A percentile compares a stretch with the other conserved stretches of the same genome.
These are phyloP conservation scores for Sordariomycetes sp. DNA, from an alignment of 2,329 filamentous ascomycete genomes.

Conservation along the genomic window DNA sequence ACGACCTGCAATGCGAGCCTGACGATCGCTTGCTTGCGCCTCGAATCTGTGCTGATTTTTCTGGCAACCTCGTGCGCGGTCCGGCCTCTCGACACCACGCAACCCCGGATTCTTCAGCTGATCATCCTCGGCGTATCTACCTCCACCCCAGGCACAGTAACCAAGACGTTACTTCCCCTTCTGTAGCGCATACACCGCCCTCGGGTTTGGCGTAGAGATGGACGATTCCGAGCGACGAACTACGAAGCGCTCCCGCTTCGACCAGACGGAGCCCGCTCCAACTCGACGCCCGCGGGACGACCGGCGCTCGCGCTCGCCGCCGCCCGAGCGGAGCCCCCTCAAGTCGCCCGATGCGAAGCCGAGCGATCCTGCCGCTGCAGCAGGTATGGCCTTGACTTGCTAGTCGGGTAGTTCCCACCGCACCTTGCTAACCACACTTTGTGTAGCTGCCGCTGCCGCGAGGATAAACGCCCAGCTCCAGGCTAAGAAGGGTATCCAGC, in stretches of 20 bases:
- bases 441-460: conserved; percentile 70
- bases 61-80: background rate
- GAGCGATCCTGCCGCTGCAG: conserved; percentile 61
- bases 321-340: conserved; percentile 63
- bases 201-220: conserved; percentile 27
- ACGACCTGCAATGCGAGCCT: background rate
- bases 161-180: background rate
- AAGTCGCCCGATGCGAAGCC: conserved; percentile 26
- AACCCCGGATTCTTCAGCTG: background rate
- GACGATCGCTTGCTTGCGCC: background rate
- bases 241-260: conserved; percentile 82
- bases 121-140: too few relatives aligned
- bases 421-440: background rate
- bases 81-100: background rate
- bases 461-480: conserved; percentile 75
- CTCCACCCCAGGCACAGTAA: too few relatives aligned
- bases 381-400: conserved; percentile 42
- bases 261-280: conserved; percentile 76
- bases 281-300: conserved; percentile 74
- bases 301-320: conserved; percentile 77
- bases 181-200: background rate
- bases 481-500: conserved; percentile 79
- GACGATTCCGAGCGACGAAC: conserved; percentile 62
- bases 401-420: too few relatives aligned
- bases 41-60: background rate